Conservation (phyloP, 164 flowering plant species). For the Magnolia sinica region DNA sequence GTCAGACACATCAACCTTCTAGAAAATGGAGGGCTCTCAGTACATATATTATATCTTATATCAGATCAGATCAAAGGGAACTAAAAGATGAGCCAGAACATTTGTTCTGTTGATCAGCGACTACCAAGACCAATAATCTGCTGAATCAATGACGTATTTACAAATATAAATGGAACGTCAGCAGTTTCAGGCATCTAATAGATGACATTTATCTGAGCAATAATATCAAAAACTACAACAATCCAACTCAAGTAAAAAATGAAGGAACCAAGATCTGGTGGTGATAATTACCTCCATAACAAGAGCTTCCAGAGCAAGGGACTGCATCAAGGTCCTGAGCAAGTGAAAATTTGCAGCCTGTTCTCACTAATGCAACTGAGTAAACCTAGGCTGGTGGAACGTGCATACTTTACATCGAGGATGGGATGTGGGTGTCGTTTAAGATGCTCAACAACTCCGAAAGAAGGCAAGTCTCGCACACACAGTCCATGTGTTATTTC, state of each 20-base stretch:
- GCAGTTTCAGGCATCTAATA: neutral
- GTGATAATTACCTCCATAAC: neutral
- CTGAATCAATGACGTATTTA: too few relatives aligned
- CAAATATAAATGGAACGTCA: neutral
- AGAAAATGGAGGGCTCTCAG: too few relatives aligned
- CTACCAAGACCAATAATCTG: neutral
- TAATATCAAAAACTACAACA: neutral
- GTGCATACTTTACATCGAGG: conserved; percentile 59
- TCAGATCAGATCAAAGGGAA: too few relatives aligned
- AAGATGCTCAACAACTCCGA: conserved; percentile 37
- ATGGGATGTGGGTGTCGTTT: conserved; percentile 36
- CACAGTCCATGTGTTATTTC: conserved; percentile 42
- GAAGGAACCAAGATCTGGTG: neutral
- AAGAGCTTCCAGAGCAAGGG: too few relatives aligned
- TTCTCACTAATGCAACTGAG: conserved; percentile 71
- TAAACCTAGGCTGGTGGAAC: conserved; percentile 26
- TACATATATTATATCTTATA: too few relatives aligned
- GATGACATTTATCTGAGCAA: neutral
- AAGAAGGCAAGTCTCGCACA: conserved; percentile 62
- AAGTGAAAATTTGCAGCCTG: conserved; percentile 53
- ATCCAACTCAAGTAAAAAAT: neutral
- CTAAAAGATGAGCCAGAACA: too few relatives aligned
- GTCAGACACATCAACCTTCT: too few relatives aligned
- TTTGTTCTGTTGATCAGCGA: too few relatives aligned
- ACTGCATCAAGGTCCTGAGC: conserved; percentile 1